phyloP scores from a whole-genome alignment of 1,284 basidiomycete species.

The Cyathus olla region DNA sequence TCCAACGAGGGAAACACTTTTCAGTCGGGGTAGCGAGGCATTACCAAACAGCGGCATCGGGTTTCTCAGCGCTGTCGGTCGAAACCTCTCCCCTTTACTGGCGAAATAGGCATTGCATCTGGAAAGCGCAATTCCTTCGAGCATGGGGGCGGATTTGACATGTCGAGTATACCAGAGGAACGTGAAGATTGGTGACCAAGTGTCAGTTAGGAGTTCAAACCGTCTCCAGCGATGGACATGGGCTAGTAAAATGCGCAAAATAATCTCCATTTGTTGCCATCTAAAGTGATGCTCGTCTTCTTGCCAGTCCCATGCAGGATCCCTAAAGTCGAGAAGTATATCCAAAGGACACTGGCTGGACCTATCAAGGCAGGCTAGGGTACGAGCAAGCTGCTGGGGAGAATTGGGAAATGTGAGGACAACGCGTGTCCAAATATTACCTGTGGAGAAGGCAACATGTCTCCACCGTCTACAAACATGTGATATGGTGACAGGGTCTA shows the following conservation, averaged over 20 bases:
- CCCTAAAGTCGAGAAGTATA: slow-evolving; percentile 63
- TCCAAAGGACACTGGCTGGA: slow-evolving; percentile 56
- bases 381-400: slow-evolving; percentile 43
- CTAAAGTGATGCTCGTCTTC: slow-evolving; percentile 54
- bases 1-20: slow-evolving; percentile 57
- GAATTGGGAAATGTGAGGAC: slow-evolving; percentile 52
- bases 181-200: slow-evolving; percentile 64
- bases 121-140: slow-evolving; percentile 55
- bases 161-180: slow-evolving; percentile 54
- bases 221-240: slow-evolving; percentile 57
- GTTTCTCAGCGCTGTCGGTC: slow-evolving; percentile 47
- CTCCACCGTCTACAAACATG: slow-evolving; percentile 62
- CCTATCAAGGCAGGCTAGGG: slow-evolving; percentile 48
- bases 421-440: slow-evolving; percentile 56
- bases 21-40: slow-evolving; percentile 37
- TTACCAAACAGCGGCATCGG: slow-evolving; percentile 58
- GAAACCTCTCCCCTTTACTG: slow-evolving; percentile 51
- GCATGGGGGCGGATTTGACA: slow-evolving; percentile 40
- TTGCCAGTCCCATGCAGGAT: slow-evolving; percentile 63
- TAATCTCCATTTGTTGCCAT: slow-evolving; percentile 51
- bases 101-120: slow-evolving; percentile 68
- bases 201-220: slow-evolving; percentile 62
- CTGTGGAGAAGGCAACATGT: slow-evolving; percentile 50
- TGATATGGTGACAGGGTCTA: slow-evolving; percentile 42
- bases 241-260: slow-evolving; percentile 55